Conservation (phyloP, 768 basidiomycete genomes). For the Lepiota subincarnata region DNA sequence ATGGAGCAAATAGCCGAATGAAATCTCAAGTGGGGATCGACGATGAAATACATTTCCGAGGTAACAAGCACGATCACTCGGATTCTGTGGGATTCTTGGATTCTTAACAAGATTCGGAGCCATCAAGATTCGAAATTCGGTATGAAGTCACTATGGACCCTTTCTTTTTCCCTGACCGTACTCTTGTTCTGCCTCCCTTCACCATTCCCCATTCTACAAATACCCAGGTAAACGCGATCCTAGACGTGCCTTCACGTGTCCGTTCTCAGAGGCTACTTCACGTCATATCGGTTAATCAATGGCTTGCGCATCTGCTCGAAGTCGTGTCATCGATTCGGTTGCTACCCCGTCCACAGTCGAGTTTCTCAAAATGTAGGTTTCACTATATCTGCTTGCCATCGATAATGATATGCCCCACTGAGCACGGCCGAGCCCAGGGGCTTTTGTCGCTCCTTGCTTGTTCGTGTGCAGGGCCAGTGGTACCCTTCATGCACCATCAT, state of each 20-base stretch:
- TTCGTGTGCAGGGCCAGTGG: no score
- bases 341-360: no score
- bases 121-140: background rate
- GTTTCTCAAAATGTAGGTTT: no score
- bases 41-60: conserved; percentile 8
- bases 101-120: conserved; percentile 3
- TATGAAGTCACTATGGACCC: no score
- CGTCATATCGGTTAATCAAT: no score
- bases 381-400: no score
- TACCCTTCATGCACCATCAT: no score
- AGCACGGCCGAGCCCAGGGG: no score
- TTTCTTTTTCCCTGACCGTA: conserved; percentile 1
- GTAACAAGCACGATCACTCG: background rate
- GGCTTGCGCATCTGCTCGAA: no score
- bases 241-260: background rate
- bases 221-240: conserved; percentile 8
- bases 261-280: background rate
- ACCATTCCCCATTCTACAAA: background rate
- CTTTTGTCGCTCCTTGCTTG: no score
- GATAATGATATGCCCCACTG: no score
- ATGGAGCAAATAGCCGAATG: background rate
- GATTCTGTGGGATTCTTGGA: conserved; percentile 8
- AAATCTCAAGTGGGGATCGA: conserved; percentile 7
- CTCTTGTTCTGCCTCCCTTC: background rate
- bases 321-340: no score